phyloP scores from a whole-genome alignment of 2,329 filamentous ascomycete species.

The Neonectria punicea region DNA sequence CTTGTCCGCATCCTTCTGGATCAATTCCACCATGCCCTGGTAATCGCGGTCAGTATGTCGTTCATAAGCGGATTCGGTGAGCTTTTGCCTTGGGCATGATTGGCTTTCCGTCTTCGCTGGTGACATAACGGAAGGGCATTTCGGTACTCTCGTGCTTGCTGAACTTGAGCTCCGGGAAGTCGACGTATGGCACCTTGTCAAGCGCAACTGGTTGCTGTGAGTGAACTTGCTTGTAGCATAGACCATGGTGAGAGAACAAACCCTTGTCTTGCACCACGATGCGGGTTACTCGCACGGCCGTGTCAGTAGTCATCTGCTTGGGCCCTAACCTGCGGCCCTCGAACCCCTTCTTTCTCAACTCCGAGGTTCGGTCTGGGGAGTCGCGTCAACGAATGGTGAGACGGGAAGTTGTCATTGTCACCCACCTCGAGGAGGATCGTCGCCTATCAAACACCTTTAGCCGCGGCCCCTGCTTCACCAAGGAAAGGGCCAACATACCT shows the following conservation, averaged over 20 bases:
- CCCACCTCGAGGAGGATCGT: constrained; percentile 91
- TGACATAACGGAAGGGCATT: constrained; percentile 98
- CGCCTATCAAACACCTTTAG: constrained; percentile 65
- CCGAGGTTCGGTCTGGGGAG: constrained; percentile 85
- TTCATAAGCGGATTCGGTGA: neutral
- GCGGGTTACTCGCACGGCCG: constrained; percentile 91
- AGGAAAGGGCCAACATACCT: constrained; percentile 63
- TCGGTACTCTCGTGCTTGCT: constrained; percentile 93
- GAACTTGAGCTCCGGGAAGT: constrained; percentile 90
- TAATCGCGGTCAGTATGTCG: constrained; percentile 34
- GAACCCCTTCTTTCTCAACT: constrained; percentile 93
- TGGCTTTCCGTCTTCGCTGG: constrained; percentile 76
- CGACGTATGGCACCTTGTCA: constrained; percentile 82
- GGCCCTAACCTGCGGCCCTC: constrained; percentile 87
- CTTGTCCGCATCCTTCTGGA: constrained; percentile 94
- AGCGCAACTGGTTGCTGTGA: constrained; percentile 69
- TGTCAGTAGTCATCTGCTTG: constrained; percentile 98
- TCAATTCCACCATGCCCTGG: constrained; percentile 93
- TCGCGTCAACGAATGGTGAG: constrained; percentile 29
- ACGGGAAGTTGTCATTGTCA: constrained; percentile 22
- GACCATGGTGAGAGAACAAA: constrained; percentile 54
- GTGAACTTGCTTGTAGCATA: constrained; percentile 12
- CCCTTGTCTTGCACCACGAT: constrained; percentile 87
- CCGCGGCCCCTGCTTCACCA: constrained; percentile 4
- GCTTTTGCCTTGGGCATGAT: constrained; percentile 88